These are phyloP conservation scores for Russula ochroleuca DNA, from an alignment of 768 basidiomycete genomes.

Conservation along the genomic window DNA sequence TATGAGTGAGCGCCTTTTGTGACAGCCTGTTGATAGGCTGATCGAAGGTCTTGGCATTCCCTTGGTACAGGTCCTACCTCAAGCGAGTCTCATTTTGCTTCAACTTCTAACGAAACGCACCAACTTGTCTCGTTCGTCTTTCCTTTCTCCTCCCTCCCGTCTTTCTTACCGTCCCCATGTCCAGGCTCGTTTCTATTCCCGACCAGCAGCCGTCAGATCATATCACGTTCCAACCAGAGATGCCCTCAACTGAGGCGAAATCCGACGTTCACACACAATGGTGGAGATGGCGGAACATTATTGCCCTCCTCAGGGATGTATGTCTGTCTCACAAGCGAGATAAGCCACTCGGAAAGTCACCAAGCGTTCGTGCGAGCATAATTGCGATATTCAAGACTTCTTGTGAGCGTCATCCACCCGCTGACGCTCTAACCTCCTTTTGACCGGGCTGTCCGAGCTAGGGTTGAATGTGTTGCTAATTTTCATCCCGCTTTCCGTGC, in stretches of 20 bases:
- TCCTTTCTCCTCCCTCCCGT: not conserved
- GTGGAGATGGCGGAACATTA: not conserved
- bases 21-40: not conserved
- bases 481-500: slow-evolving; percentile 67
- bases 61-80: slow-evolving; percentile 6
- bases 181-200: not conserved
- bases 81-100: not conserved
- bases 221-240: not conserved
- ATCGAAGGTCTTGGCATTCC: not conserved
- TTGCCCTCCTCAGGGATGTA: not conserved
- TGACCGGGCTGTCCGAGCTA: slow-evolving; percentile 30
- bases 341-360: slow-evolving; percentile 40
- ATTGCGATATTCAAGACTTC: slow-evolving; percentile 52
- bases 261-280: too few species aligned
- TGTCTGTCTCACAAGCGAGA: slow-evolving; percentile 18
- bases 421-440: not conserved
- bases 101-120: slow-evolving; percentile 10
- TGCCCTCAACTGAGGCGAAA: too few species aligned
- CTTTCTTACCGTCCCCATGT: not conserved
- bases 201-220: not conserved
- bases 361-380: slow-evolving; percentile 45
- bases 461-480: slow-evolving; percentile 68
- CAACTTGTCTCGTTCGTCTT: slow-evolving; percentile 9
- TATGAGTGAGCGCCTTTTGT: slow-evolving; percentile 7
- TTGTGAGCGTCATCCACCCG: slow-evolving; percentile 41